Conservation (phyloP, 371 early-diverging fungal genomes). For the Dichotomocladium elegans region DNA sequence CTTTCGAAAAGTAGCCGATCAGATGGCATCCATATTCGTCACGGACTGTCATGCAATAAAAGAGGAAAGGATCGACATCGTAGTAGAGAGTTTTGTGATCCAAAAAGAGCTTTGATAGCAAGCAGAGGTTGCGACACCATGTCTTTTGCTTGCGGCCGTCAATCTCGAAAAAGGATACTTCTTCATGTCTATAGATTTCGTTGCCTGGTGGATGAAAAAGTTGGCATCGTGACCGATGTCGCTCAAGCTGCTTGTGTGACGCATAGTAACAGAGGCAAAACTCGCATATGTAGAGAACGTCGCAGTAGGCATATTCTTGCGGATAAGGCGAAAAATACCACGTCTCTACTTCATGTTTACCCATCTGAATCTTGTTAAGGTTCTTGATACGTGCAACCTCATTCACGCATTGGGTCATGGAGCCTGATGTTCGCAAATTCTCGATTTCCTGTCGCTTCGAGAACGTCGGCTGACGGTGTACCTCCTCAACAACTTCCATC, state of each 20-base stretch:
- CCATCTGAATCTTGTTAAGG: constrained; percentile 90
- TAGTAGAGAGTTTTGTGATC: constrained; percentile 99
- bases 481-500: constrained; percentile 15
- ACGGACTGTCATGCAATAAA: constrained; percentile 87
- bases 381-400: constrained; percentile 95
- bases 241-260: constrained; percentile 56
- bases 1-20: constrained; percentile 99
- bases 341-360: constrained; percentile 89
- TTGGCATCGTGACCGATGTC: constrained; percentile 80
- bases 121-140: constrained; percentile 96
- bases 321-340: constrained; percentile 99
- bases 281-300: constrained; percentile 87
- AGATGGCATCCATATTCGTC: constrained; percentile 85
- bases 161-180: constrained; percentile 83
- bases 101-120: constrained; percentile 95
- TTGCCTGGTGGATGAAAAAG: constrained; percentile 94
- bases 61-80: constrained; percentile 98
- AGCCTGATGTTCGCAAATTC: constrained; percentile 84
- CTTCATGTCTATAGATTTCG: constrained; percentile 91
- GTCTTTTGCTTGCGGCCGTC: constrained; percentile 89
- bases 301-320: constrained; percentile 69
- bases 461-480: constrained; percentile 20
- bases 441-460: constrained; percentile 92
- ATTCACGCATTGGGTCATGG: constrained; percentile 91
- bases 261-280: constrained; percentile 87